A percentile compares a stretch with the other conserved stretches of the same genome.
These are phyloP conservation scores for Endoconidiophora polonica DNA, from an alignment of 2,329 filamentous ascomycete species.

Conservation along the genomic window DNA sequence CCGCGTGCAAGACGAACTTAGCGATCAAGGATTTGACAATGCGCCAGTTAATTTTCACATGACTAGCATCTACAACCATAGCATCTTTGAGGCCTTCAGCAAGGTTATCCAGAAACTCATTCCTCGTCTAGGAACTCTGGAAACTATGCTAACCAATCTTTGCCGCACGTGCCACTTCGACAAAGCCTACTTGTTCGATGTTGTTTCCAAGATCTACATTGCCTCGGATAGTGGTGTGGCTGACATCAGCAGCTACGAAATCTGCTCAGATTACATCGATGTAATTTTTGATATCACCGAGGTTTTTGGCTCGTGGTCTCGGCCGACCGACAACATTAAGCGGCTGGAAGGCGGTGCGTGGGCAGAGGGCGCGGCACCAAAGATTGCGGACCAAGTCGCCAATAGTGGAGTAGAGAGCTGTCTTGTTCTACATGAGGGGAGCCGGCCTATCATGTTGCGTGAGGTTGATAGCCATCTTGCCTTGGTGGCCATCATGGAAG, in stretches of 20 bases:
- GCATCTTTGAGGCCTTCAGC: slow-evolving; percentile 94
- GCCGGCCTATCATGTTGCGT: slow-evolving; percentile 48
- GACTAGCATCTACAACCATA: slow-evolving; percentile 96
- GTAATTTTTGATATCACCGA: slow-evolving; percentile 95
- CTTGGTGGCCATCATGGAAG: slow-evolving; percentile 73
- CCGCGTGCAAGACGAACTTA: slow-evolving; percentile 88
- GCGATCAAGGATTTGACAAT: slow-evolving; percentile 83
- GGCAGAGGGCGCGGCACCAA: slow-evolving; percentile 27
- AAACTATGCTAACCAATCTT: slow-evolving; percentile 84
- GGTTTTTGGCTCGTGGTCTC: slow-evolving; percentile 66
- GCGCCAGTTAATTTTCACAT: slow-evolving; percentile 88
- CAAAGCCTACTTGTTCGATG: slow-evolving; percentile 96
- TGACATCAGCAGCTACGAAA: slow-evolving; percentile 92
- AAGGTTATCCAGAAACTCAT: slow-evolving; percentile 98
- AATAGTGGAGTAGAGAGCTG: slow-evolving; percentile 51
- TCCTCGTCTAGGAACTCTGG: slow-evolving; percentile 78
- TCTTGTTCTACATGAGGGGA: slow-evolving; percentile 47
- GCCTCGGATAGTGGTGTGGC: slow-evolving; percentile 86
- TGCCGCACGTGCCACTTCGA: slow-evolving; percentile 90
- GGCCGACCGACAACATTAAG: slow-evolving; percentile 36
- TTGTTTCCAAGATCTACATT: slow-evolving; percentile 96
- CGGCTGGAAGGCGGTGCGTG: slow-evolving; percentile 42
- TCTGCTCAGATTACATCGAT: slow-evolving; percentile 97
- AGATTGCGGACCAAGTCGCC: slow-evolving; percentile 48
- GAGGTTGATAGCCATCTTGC: slow-evolving; percentile 62